Evolutionary conservation across 2,329 filamentous ascomycete genomes (phyloP), one percentile per base, ranked within the genome.

Genomic region (Scortechinia acanthostroma): DNA sequence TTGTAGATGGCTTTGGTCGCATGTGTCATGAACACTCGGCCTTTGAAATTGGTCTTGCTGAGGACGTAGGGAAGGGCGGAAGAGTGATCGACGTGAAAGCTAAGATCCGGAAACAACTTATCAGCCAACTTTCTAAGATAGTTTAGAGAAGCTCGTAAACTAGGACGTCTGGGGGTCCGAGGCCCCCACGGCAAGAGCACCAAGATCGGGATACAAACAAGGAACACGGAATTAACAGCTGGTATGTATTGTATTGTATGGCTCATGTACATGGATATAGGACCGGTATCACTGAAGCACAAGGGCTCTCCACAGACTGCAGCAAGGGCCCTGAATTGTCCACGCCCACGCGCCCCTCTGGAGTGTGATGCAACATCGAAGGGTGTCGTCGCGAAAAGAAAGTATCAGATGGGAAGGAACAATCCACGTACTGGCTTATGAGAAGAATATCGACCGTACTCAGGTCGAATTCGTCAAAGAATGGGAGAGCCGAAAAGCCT

Each of bases 1-100:
- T 97, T 97, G 77, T 98, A 98, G 61, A 98, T 98, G 55, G 93
- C 93, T 65, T 98, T 97, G 42, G 93, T 98, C 2, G 93, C 90
- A 70, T 98, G 93, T 44, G 93, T 98, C 91, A 97, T 98, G 70
- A 96, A 97, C 49, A 97, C 91, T 19, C 91, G 83, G 43, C 93
- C 93, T 52, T 87, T 86, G 71, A 98, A 98, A 64, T 96, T 96
- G 28, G 93, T 97, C 70, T 98, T 98, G 52, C 91, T 88, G 52
- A 98, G 77, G 48, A 98, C 93, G 62, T 97, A 98, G 40, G 93
- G 93, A 42, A 98, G 72, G n/a, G 91, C 95, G 15, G 91, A 91
- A n/a, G 93, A 93, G 70, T 98, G 93, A 60, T 98, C 93, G 61
- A 97, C 77, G 64, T 98, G 93, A 61, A 98, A 98, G 86, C 91